These are phyloP conservation scores for Peltaster fructicola DNA, from an alignment of 2,329 filamentous ascomycete genomes.

Conservation along the genomic window DNA sequence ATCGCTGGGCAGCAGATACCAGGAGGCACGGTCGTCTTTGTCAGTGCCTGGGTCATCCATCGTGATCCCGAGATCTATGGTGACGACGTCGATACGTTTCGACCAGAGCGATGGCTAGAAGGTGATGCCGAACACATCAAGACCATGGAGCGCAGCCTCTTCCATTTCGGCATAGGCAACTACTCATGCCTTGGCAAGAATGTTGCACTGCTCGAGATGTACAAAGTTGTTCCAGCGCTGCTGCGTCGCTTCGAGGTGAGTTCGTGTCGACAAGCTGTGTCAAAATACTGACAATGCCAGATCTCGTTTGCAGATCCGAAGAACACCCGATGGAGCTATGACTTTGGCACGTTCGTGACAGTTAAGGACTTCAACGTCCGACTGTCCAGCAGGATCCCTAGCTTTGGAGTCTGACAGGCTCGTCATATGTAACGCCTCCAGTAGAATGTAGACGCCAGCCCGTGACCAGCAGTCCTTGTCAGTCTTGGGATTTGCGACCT, in stretches of 20 bases:
- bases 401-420: too few species aligned
- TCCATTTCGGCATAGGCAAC: slow-evolving; percentile 56
- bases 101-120: slow-evolving; percentile 50
- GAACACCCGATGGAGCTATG: too few species aligned
- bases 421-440: too few species aligned
- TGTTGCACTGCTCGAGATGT: slow-evolving; percentile 30
- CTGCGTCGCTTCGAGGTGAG: slow-evolving; percentile 48
- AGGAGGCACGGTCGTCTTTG: slow-evolving; percentile 57
- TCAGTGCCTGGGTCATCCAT: slow-evolving; percentile 59
- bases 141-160: slow-evolving; percentile 52
- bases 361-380: too few species aligned
- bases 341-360: too few species aligned
- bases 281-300: too few species aligned
- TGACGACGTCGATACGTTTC: slow-evolving; percentile 43
- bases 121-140: slow-evolving; percentile 37
- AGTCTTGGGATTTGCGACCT: too few species aligned
- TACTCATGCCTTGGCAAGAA: slow-evolving; percentile 49
- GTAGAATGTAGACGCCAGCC: too few species aligned
- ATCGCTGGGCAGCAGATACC: slow-evolving; percentile 45
- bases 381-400: too few species aligned
- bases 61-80: slow-evolving; percentile 51
- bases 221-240: slow-evolving; percentile 37
- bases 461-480: too few species aligned
- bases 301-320: too few species aligned
- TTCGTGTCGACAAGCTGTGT: too few species aligned